Base-by-base conservation (phyloP, 352 stramenopile species). In the Chrysophaeum taylorii region DNA sequence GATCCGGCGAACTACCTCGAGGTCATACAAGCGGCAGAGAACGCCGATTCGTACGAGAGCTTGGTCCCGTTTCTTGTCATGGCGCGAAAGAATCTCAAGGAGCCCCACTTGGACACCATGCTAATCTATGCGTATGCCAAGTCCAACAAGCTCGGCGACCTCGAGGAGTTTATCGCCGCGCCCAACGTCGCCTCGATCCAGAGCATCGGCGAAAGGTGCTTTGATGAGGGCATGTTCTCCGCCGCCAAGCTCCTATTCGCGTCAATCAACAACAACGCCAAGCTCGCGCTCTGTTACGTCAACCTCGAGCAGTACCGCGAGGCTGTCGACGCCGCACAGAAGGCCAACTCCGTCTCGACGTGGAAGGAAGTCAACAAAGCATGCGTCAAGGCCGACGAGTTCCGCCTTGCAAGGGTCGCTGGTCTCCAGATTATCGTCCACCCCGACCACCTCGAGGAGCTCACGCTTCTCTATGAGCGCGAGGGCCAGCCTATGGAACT, bases 211-310 rank as follows among this genome's bases (percentile, higher is more conserved):
- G 94, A 99, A 73, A 89, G 94, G 50, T 97, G 92, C 69, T 99
- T 97, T 79, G 86, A 95, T 69, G 94, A 99, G 84, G 92, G 92
- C 64, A 92, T 99, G 78, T 99, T 98, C 84, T 91, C 97, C 72
- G 95, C 96, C 42, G 94, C 95, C 1, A 98, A 98, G 82, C 84
- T 99, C 66, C 78, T 99, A 48, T 99, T 98, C 84, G 91, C 94
- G 76, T 98, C 96, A 80, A 98, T 98, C 82, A 98, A 98, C 89
- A 99, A 99, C 89, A 99, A 99, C 82, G 96, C 95, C 36, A 99
- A 99, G 86, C 86, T 99, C 57, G 95, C 96, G 36, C 94, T 98
- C 72, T 99, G 94, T 85, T 97, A 97, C 78, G 94, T 99, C 69
- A 90, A 97, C 78, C 86, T 99, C 23, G 91, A 92, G 68, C 96